phyloP scores from a whole-genome alignment of 208 protist species.

The Trypanosoma rangeli region DNA sequence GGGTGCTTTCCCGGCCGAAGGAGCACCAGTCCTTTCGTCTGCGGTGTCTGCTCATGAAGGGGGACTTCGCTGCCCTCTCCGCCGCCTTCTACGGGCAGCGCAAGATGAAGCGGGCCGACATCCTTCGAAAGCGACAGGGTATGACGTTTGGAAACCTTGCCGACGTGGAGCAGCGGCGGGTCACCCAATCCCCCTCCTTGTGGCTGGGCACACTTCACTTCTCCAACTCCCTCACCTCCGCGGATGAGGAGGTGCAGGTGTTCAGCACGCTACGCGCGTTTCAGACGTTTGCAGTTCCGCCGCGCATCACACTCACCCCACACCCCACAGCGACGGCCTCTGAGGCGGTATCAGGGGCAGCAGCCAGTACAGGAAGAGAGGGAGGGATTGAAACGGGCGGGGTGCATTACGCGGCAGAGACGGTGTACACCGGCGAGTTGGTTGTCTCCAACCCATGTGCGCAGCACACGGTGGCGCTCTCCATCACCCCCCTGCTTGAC shows the following conservation, averaged over 20 bases:
- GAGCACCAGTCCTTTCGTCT: constrained; percentile 54
- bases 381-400: constrained; percentile 24
- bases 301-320: constrained; percentile 28
- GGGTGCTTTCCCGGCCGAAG: neutral
- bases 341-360: neutral
- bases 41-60: constrained; percentile 58
- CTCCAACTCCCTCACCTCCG: constrained; percentile 54
- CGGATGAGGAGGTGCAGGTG: constrained; percentile 76
- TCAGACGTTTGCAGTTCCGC: constrained; percentile 58
- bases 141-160: constrained; percentile 57
- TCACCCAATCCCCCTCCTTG: constrained; percentile 51
- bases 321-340: neutral
- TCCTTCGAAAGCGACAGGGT: constrained; percentile 22
- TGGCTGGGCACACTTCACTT: constrained; percentile 79
- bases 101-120: constrained; percentile 25
- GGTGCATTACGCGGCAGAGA: constrained; percentile 14
- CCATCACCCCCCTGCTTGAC: constrained; percentile 22
- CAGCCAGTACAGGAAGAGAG: constrained; percentile 4
- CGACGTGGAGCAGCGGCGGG: constrained; percentile 49
- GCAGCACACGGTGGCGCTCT: constrained; percentile 22
- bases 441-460: constrained; percentile 48
- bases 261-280: constrained; percentile 72
- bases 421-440: constrained; percentile 60
- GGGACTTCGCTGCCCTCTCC: constrained; percentile 49
- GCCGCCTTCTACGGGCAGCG: constrained; percentile 59